A percentile compares a stretch with the other conserved stretches of the same genome.
Evolutionary conservation across 2,329 filamentous ascomycete species (phyloP).

Genomic region (Tricladium varicosporioides): DNA sequence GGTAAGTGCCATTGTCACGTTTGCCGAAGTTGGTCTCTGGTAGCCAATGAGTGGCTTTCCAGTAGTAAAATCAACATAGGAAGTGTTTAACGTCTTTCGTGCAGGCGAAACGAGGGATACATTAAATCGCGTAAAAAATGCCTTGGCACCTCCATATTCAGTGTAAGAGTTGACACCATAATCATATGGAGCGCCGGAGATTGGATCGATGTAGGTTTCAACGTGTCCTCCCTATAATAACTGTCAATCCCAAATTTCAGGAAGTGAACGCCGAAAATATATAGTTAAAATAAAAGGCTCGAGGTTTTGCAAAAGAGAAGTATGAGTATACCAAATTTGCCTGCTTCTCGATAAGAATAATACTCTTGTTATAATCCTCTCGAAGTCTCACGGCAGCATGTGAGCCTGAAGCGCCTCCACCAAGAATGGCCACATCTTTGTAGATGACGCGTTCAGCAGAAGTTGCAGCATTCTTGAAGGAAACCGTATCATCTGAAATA

Average conservation of each 20-base stretch:
- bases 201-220: slow-evolving; percentile 42
- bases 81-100: slow-evolving; percentile 8
- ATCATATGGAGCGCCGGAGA: slow-evolving; percentile 34
- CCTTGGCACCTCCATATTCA: slow-evolving; percentile 28
- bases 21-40: not conserved
- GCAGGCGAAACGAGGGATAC: slow-evolving; percentile 35
- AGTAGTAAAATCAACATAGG: slow-evolving; percentile 37
- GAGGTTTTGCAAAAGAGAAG: not conserved
- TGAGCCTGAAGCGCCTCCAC: slow-evolving; percentile 41
- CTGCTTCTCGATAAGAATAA: slow-evolving; percentile 41
- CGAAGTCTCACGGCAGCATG: slow-evolving; percentile 40
- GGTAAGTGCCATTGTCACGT: slow-evolving; percentile 5
- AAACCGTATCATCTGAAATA: not conserved
- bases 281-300: not conserved
- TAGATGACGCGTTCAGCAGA: slow-evolving; percentile 2
- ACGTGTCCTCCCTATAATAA: slow-evolving; percentile 46
- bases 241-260: not conserved
- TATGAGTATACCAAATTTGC: slow-evolving; percentile 1
- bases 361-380: slow-evolving; percentile 34
- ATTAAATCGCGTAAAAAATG: slow-evolving; percentile 33
- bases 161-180: slow-evolving; percentile 44
- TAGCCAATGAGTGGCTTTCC: slow-evolving; percentile 2
- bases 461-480: too few relatives aligned
- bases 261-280: not conserved
- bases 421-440: slow-evolving; percentile 34